A percentile compares a stretch with the other conserved stretches of the same genome.
These are phyloP conservation scores for Durusdinium trenchii DNA, from an alignment of 73 alveolate genomes.

Conservation along the genomic window DNA sequence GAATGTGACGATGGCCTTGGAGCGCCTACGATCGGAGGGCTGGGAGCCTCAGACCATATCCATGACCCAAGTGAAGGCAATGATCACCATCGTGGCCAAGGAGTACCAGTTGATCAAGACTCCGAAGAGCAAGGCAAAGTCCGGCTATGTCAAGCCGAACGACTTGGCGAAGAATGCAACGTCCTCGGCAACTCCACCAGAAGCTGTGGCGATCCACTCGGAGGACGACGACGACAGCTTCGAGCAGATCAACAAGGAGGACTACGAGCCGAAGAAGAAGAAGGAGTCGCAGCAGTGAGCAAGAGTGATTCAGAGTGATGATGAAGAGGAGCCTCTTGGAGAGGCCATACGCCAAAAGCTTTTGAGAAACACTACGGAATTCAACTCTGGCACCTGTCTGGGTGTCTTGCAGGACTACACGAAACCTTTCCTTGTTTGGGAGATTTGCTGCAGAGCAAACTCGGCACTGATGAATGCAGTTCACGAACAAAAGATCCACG, in stretches of 20 bases:
- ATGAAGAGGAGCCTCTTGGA: not conserved
- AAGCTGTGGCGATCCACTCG: not conserved
- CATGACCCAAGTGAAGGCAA: not conserved
- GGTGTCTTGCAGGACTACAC: not conserved
- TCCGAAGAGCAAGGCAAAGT: not conserved
- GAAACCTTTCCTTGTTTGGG: not conserved
- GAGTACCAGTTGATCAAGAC: not conserved
- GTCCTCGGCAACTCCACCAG: not conserved
- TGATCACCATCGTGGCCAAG: slow-evolving; percentile 1
- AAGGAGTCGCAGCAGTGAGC: not conserved
- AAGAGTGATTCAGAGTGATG: not conserved
- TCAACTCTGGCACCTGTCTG: not conserved
- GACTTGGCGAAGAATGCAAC: not conserved
- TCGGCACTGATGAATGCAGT: not conserved
- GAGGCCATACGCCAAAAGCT: not conserved
- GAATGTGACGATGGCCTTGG: slow-evolving; percentile 20
- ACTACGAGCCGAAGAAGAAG: not conserved
- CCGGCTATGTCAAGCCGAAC: not conserved
- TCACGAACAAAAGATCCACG: not conserved
- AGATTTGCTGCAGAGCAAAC: not conserved
- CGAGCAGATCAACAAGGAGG: not conserved
- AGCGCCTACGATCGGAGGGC: not conserved
- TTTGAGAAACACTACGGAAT: not conserved
- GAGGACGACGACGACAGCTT: not conserved
- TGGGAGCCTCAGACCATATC: not conserved